Base-by-base conservation (phyloP, 1,284 basidiomycete species). In the Hemileccinum hortonii region DNA sequence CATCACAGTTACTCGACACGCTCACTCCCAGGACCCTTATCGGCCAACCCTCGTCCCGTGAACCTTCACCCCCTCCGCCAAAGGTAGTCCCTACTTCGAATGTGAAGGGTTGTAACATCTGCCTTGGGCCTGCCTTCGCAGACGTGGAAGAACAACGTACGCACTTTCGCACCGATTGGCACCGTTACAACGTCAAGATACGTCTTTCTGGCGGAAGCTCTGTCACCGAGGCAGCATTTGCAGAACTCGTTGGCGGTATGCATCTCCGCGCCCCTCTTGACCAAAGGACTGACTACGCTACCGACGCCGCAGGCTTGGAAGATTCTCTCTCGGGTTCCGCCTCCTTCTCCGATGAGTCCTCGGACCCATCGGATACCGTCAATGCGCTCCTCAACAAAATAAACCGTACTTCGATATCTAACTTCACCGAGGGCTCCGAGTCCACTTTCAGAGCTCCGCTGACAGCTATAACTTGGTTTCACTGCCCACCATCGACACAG, bases 131-230 rank as follows among this genome's bases (percentile, higher is more conserved):
- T 2, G 64, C 73, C 0, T 98, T 98, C 57, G 62, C 76, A 12
- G 84, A 87, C 49, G 82, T 96, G 3, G 83, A 90, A 29, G 88
- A 91, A 49, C 94, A 98, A 65, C 80, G 95, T 43, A 70, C 76
- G 1, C 96, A 99, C 71, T 98, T 93, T 69, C 86, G 88, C 62
- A 92, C 92, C 26, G 95, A 98, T 70, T 98, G 96, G 96, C 96
- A 99, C 78, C 81, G 94, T 49, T 98, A 97, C 74, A 99, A 99
- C 66, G 90, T 95, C 56, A 97, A 96, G 71, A 79, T 83, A 44
- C 86, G 84, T 52, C 72, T 94, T 33, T 74, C 74, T 49, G 83
- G 85, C 16, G 78, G 80, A 35, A 77, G 74, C 29, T 69, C 84
- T 16, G 83, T 93, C 15, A 74, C 81, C 0, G 90, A 92, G 61